Evolutionary conservation across 2,329 filamentous ascomycete genomes (phyloP), one percentile per base, ranked within the genome.

Genomic region (Colletotrichum echinochloae): DNA sequence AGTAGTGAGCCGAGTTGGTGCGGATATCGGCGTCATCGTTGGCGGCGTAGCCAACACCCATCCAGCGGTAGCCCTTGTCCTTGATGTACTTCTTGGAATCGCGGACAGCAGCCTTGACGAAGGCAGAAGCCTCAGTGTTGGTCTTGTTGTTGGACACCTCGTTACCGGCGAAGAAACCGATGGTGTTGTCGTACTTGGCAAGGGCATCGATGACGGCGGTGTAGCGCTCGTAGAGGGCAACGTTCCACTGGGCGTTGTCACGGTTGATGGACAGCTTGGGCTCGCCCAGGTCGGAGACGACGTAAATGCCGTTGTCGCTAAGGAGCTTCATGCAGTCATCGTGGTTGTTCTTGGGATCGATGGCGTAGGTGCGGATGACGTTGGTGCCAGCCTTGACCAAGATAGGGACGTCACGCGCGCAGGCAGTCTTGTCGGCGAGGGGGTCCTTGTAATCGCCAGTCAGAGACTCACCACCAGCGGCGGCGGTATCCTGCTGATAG

Each of bases 161-260:
- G 84, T 99, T 99, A 80, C 96, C 96, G 75, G 95, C 95, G 81
- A 99, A 98, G 91, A 98, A 99, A 77, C 96, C 96, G 74, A 99
- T 90, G 61, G 94, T 91, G 84, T 99, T 99, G 82, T 89, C 88
- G 87, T 97, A 98, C 79, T 93, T 87, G 76, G 88, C 86, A 77
- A 99, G 85, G 73, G 89, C 87, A 79, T 98, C 95, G 71, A 99
- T 85, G 72, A 99, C 96, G 39, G 84, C 83, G 68, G 91, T 93
- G 87, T 98, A 99, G 74, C 94, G 93, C 44, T 86, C 80, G 84
- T 91, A 97, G 59, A 98, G 87, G 16, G 88, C 87, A 63, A 90
- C 88, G 79, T 94, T 90, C 96, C 96, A 99, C 72, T 86, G 78
- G 23, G 95, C 92, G 74, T 87, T 82, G 78, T 93, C 87, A 75